Evolutionary conservation across 495 filamentous ascomycete genomes (phyloP), one percentile per base, ranked within the genome.

Genomic region (Penicillium subrubescens): DNA sequence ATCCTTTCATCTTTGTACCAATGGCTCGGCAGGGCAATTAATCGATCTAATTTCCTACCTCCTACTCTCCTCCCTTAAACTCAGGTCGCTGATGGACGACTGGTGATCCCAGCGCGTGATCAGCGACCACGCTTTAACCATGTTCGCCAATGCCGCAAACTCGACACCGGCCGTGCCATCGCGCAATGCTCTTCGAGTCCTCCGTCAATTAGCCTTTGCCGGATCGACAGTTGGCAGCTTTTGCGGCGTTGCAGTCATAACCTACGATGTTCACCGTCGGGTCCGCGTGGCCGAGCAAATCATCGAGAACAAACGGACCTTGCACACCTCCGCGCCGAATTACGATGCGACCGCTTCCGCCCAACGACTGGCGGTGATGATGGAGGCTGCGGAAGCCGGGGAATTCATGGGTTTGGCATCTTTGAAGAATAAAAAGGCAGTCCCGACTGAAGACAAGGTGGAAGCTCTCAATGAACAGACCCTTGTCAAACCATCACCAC

Each of bases 261-360:
- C 76, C 15, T 81, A 80, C 64, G 78, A 83, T 66, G 72, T 75
- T 11, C 76, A 81, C 58, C 78, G 77, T 41, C 73, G 79, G 44
- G 73, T 80, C 59, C 62, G 70, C 11, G 65, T 80, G 8, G 80
- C 79, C 55, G 79, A 81, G 60, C 74, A 76, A 54, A 79, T 81
- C 44, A 65, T 81, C 63, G 74, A 79, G 63, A 83, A 78, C 57
- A 81, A 81, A 65, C 74, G 80, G 53, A 74, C 73, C 34, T 60
- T 82, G 17, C 80, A 77, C 55, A 76, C 78, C 21, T 81, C 78
- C 17, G 77, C 79, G 7, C 78, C 80, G 1, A 75, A 78, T 27
- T 81, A 81, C 65, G 74, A 81, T 75, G 80, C 80, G 34, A 79
- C 76, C 2, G 73, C 77, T 37, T 74, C 80, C 8, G 80, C 80